Base-by-base conservation (phyloP, 306 rosid genomes). In the Cyamopsis tetragonoloba region DNA sequence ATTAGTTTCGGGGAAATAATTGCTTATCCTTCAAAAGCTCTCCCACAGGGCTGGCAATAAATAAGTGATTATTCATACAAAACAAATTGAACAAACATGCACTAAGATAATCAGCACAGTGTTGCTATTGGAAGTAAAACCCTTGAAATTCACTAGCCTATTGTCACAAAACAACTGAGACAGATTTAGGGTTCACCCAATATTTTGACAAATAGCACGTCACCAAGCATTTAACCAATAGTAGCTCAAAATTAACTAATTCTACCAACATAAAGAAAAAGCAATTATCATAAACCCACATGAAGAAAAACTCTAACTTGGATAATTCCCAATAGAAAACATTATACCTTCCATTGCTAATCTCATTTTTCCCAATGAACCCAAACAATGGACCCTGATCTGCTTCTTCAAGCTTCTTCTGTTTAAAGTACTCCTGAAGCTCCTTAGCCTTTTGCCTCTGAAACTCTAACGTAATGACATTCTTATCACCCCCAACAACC, bases 361-460 rank as follows among this genome's bases (percentile, higher is more conserved):
- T 88, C 76, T 93, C 98, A 73, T 89, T 93, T 82, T 83, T 89
- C 35, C 85, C 97, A 70, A 93, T 71, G 74, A 84, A 93, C 19
- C 98, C 98, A 85, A 93, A 86, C 43, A 81, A 66, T 5, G 98
- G 98, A 17, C 88, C 97, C 57, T 80, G 97, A 68, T 62, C 47
- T 6, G 96, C 91, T 20, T 75, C 88, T 34, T 89, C 96, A 75
- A 89, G 89, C 86, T 89, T 89, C 96, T 88, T 89, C 89, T 80
- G 73, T 82, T 85, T 89, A 68, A 93, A 93, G 70, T 84, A 93
- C 27, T 93, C 96, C 84, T 84, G 98, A 43, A 93, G 81, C 79
- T 89, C 97, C 91, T 88, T 93, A n/a, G 96, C 98, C 88, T 83
- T 93, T 66, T 72, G 86, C 79, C 98, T 88, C 93, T 93, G 98